Evolutionary conservation across 2,329 filamentous ascomycete species (phyloP), one percentile per base, ranked within the genome.

Genomic region (Xylaria arbuscula): DNA sequence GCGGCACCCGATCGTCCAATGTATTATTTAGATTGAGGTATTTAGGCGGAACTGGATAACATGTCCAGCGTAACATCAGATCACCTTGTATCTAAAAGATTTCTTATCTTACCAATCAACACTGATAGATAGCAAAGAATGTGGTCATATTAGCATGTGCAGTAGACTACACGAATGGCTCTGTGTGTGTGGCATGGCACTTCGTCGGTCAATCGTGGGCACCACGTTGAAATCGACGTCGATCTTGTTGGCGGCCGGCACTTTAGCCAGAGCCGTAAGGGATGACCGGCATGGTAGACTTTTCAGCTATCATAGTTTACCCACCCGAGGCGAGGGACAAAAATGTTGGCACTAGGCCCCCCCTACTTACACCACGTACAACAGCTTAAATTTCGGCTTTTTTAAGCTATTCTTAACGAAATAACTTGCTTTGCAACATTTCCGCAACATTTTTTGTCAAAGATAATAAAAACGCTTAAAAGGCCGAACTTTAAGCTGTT

Each of bases 71-170:
- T 32, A 42, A 59, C 62, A 48, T 62, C 34, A 45, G 28, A 56
- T 28, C 65, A 54, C 68, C 69, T 67, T 55, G 22, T 57, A 59
- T 55, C 64, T 53, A 58, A 40, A 48, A 67, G 54, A 69, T 64
- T 58, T 58, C 47, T 60, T 54, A 70, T 71, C 68, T 64, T 70
- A 56, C 69, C 70, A 69, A 73, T 72, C n/a, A 73, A 72, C 13
- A 54, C 6, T 32, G 17, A 62, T 70, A 19, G 17, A 55, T 40
- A 2, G 57, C 38, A 22, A 59, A 34, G 19, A 51, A 54, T 32
- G 61, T 38, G 66, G 62, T 62, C 58, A 66, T 59, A 42, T 58
- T 65, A 2, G 22, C 17, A 62, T 38, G 53, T 65, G 56, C 11
- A 28, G 45, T 45, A 13, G 10, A 38, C 1, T 57, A 50, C 38